Base-by-base conservation (phyloP, 2,329 filamentous ascomycete species). In the Colletotrichum lindemuthianum region DNA sequence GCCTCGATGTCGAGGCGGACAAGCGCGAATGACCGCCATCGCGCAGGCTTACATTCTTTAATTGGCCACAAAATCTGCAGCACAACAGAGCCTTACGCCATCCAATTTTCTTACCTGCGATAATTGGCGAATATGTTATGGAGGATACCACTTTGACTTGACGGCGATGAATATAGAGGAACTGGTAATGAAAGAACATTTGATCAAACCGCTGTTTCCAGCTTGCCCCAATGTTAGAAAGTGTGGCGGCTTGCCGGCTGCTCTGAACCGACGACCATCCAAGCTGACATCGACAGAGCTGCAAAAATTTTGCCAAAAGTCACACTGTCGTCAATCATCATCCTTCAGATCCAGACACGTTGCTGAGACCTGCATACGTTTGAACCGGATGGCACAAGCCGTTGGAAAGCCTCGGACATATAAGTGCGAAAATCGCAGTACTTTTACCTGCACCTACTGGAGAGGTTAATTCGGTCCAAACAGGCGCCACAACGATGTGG, bases 81-180 rank as follows among this genome's bases (percentile, higher is more conserved):
- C 50, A 45, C 47, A 24, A 53, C 58, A 49, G 36, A 65, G 63
- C 58, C 51, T 63, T 50, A 52, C 8, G 43, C 39, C 33, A 43
- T 16, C 34, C 49, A 53, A 8, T 12, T 60, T 64, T 49, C 33
- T 39, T 13, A 48, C 9, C 39, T 15, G 44, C 40, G 51, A 44
- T n/a, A 37, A n/a, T 53, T 33, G 34, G 39, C 50, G 34, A 44
- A 50, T 15, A 41, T 40, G 32, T 41, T 60, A 45, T 41, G 51
- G 58, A 57, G 63, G 58, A 65, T 65, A 65, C 63, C 63, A 65
- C 13, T 45, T n/a, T 63, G 48, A 37, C 51, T 65, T 47, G 40
- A 43, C 9, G 40, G 40, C 43, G 36, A 47, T 52, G 44, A 55
- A 41, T 51, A 49, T 59, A 53, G 48, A 59, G 54, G 10, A 39